Percentiles rank a stretch among this genome's conserved stretches.
phyloP scores from a whole-genome alignment of 129 eudicot species.

The Solidago caesia region DNA sequence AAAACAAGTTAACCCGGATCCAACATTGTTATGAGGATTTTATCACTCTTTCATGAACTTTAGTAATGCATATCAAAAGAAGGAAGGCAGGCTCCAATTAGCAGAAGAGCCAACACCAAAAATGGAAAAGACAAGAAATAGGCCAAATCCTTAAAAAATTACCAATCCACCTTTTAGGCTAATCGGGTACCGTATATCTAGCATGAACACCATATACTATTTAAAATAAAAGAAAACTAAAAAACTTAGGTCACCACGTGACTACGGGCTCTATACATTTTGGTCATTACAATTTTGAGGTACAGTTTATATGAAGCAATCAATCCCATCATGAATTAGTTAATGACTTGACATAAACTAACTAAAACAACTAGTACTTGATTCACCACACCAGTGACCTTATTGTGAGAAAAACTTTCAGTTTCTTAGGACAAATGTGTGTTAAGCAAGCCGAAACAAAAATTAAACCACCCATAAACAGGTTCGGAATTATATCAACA shows the following conservation, averaged over 20 bases:
- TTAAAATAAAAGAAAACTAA: too few species aligned
- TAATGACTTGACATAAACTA: background rate
- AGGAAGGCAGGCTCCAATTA: background rate
- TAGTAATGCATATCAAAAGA: background rate
- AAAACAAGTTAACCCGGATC: background rate
- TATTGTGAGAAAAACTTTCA: too few species aligned
- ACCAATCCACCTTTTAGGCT: background rate
- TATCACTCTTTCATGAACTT: background rate
- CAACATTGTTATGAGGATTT: background rate
- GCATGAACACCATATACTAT: background rate
- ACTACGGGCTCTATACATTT: background rate
- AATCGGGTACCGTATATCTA: background rate
- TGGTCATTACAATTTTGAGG: background rate
- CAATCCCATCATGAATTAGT: background rate
- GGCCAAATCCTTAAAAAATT: background rate
- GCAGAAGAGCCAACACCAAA: background rate
- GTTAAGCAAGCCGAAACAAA: too few species aligned
- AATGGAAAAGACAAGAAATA: background rate
- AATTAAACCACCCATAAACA: too few species aligned
- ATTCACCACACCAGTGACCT: too few species aligned
- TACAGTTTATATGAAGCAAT: background rate
- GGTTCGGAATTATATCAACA: too few species aligned
- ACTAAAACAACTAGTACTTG: background rate
- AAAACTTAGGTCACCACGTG: background rate
- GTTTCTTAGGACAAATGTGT: too few species aligned